Conservation (phyloP, 164 flowering plant species). For the Hamamelis virginiana region DNA sequence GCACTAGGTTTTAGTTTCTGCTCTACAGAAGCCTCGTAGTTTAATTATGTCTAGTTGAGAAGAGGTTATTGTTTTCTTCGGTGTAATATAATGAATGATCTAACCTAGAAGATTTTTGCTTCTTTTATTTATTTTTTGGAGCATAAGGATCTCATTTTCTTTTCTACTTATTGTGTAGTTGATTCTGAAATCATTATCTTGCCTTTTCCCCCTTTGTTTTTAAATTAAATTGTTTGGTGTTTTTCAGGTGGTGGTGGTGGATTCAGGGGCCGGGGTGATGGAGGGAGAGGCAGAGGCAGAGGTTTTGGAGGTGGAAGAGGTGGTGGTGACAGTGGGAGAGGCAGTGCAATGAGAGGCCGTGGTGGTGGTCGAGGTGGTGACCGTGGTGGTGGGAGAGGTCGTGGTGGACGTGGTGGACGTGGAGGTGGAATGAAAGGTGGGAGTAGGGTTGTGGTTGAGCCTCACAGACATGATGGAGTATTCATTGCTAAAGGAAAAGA, state of each 20-base stretch:
- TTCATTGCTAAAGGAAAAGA: constrained; percentile 93
- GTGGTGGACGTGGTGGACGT: constrained; percentile 57
- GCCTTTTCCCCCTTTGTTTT: too few relatives aligned
- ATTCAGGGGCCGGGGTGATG: constrained; percentile 36
- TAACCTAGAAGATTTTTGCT: too few relatives aligned
- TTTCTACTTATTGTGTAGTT: too few relatives aligned
- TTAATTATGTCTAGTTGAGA: too few relatives aligned
- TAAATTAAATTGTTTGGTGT: too few relatives aligned
- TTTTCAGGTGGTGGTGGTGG: constrained; percentile 17
- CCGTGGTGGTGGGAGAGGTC: constrained; percentile 41
- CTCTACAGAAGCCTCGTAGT: too few relatives aligned
- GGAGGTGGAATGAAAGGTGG: constrained; percentile 89
- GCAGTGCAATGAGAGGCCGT: constrained; percentile 21
- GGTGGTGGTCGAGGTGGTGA: constrained; percentile 37
- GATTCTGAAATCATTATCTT: too few relatives aligned
- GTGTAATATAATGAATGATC: too few relatives aligned
- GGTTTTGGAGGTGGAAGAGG: constrained; percentile 39
- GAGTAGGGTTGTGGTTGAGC: constrained; percentile 75
- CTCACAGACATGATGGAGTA: constrained; percentile 87
- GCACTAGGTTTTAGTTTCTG: too few relatives aligned
- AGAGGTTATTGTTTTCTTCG: too few relatives aligned
- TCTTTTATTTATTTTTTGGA: too few relatives aligned
- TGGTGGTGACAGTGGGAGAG: constrained; percentile 28
- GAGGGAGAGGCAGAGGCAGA: constrained; percentile 34
- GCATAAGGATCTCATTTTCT: too few relatives aligned